Evolutionary conservation across 2,329 filamentous ascomycete genomes (phyloP).

Genomic region (Passalora sequoiae): DNA sequence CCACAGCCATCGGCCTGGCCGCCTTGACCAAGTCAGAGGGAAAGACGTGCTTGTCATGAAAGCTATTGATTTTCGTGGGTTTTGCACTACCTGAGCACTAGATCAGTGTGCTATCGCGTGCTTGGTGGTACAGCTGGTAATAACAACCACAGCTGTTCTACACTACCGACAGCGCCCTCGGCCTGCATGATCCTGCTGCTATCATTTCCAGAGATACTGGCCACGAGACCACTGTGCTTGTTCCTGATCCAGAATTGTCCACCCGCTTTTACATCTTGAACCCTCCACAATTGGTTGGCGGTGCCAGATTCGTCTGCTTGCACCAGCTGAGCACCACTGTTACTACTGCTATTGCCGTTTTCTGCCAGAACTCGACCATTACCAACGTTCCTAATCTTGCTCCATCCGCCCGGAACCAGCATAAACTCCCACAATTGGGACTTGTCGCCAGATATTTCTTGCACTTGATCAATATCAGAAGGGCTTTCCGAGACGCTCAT

Average conservation of each 20-base stretch:
- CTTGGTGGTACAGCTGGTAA: neutral
- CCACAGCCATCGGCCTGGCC: too few relatives aligned
- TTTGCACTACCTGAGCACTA: too few relatives aligned
- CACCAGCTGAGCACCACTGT: neutral
- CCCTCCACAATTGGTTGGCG: neutral
- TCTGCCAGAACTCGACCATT: neutral
- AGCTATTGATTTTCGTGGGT: too few relatives aligned
- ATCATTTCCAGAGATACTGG: too few relatives aligned
- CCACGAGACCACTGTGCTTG: neutral
- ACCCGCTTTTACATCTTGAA: neutral
- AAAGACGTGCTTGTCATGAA: too few relatives aligned
- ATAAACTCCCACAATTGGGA: neutral
- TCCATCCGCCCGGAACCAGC: neutral
- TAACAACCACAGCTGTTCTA: neutral
- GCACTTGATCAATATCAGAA: neutral
- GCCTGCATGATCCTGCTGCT: neutral
- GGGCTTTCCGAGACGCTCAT: too few relatives aligned
- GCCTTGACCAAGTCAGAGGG: too few relatives aligned
- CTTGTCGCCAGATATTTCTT: neutral
- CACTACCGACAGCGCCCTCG: neutral
- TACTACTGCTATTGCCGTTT: neutral
- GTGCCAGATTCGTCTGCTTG: neutral
- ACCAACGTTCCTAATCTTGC: neutral
- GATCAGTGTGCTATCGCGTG: too few relatives aligned
- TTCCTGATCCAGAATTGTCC: neutral